Percentiles rank a stretch among this genome's conserved stretches.
These are phyloP conservation scores for Saccharomyces hybrid DNA, from an alignment of 1,139 yeast species.

Conservation along the genomic window DNA sequence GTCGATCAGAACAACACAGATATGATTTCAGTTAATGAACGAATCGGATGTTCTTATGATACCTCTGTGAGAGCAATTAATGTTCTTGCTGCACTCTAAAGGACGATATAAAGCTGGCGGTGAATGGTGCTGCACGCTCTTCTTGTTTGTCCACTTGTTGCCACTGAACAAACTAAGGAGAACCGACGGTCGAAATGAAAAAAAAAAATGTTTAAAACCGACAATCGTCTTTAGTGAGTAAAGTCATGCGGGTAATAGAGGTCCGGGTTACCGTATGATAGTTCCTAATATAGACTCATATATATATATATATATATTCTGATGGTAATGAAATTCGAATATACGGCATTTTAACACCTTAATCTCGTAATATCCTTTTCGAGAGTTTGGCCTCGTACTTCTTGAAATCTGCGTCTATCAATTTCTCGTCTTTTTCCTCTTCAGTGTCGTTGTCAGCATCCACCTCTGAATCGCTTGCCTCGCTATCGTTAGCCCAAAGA, in stretches of 20 bases:
- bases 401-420: conserved; percentile 5
- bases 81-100: neutral
- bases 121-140: neutral
- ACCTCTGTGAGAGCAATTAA: conserved; percentile 1
- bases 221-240: neutral
- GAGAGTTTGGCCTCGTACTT: conserved; percentile 1
- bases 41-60: neutral
- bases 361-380: neutral
- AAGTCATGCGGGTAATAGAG: neutral
- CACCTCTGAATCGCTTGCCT: neutral
- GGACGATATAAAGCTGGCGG: neutral
- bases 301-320: neutral
- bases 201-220: neutral
- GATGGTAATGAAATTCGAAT: too few relatives aligned
- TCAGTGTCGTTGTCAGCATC: neutral
- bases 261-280: neutral
- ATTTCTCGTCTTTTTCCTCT: conserved; percentile 5
- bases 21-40: neutral
- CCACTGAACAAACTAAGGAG: conserved; percentile 1
- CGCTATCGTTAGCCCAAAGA: conserved; percentile 12
- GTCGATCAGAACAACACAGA: neutral
- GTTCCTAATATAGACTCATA: neutral
- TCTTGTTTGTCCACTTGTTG: neutral
- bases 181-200: neutral
- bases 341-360: neutral